Base-by-base conservation (phyloP, 2,329 filamentous ascomycete genomes). In the Fusarium scirpi region DNA sequence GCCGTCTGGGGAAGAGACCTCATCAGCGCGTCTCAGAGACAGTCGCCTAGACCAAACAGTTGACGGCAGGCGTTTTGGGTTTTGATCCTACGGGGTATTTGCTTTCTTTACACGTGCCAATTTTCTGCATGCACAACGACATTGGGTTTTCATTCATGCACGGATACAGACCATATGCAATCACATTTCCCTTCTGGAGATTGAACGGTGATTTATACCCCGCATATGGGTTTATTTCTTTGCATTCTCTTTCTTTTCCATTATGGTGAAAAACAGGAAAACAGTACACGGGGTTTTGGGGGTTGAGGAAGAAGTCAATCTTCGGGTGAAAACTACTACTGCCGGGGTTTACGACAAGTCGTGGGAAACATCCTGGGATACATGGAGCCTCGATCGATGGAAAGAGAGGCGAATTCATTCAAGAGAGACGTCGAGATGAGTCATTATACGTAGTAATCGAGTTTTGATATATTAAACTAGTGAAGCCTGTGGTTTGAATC, bases 171-270 rank as follows among this genome's bases (percentile, higher is more conserved):
- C 45, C 49, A 29, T 38, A 49, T 43, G 49, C 24, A 53, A 38
- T 45, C 55, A 45, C 63, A 64, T 45, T 29, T 48, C 64, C 51
- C 52, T 68, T 67, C 58, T 64, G 58, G 64, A 63, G 65, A 68
- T 56, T 32, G 46, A 18, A 18, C 38, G 65, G 24, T 16, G 40
- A 69, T 60, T 15, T 65, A 56, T 25, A 41, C 41, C n/a, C 29
- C 22, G 10, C 20, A 53, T 46, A 56, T 38, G 53, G 27, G 30
- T 58, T 65, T 49, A 43, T 64, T 65, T 61, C 55, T 68, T 61
- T 70, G 60, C 48, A 51, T 58, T 68, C 47, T 38, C 34, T 38
- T 64, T 55, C 38, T 46, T 59, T 65, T 61, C 47, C 41, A 11
- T 38, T n/a, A 41, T 55, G 63, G 62, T 10, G 62, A 51, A 49